A percentile compares a stretch with the other conserved stretches of the same genome.
Evolutionary conservation across 805 yeast species (phyloP).

Genomic region (Starmerella floricola): DNA sequence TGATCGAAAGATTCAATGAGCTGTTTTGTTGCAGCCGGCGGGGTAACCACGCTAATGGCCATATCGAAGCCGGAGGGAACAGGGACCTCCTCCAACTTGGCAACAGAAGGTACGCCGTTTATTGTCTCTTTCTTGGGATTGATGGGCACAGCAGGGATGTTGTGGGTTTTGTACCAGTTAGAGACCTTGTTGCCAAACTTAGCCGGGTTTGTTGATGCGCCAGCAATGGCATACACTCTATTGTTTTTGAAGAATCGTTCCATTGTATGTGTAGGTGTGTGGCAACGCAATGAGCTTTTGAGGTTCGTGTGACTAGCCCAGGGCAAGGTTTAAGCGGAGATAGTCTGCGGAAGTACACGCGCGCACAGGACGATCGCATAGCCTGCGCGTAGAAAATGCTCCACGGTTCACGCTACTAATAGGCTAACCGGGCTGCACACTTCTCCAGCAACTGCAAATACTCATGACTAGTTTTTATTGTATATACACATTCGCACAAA

Average conservation of each 20-base stretch:
- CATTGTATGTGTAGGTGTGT: slow-evolving; percentile 16
- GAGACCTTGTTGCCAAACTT: slow-evolving; percentile 64
- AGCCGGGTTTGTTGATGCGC: slow-evolving; percentile 51
- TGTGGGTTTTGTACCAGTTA: slow-evolving; percentile 50
- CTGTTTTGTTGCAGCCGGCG: slow-evolving; percentile 48
- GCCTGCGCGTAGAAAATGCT: too few relatives aligned
- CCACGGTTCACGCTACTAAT: too few relatives aligned
- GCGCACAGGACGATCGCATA: too few relatives aligned
- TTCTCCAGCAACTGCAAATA: too few relatives aligned
- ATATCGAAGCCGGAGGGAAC: slow-evolving; percentile 19
- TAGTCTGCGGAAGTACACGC: too few relatives aligned
- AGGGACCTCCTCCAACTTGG: slow-evolving; percentile 21
- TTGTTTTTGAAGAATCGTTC: slow-evolving; percentile 39
- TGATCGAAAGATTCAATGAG: slow-evolving; percentile 33
- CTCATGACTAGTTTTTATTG: too few relatives aligned
- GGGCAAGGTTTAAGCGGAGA: too few relatives aligned
- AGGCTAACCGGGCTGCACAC: too few relatives aligned
- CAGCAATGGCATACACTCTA: slow-evolving; percentile 52
- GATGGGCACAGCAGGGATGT: slow-evolving; percentile 51
- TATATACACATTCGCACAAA: too few relatives aligned
- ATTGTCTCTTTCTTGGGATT: slow-evolving; percentile 46
- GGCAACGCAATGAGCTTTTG: background rate
- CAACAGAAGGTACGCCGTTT: slow-evolving; percentile 33
- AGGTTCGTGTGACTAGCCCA: too few relatives aligned
- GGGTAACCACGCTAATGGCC: slow-evolving; percentile 61